Percentiles rank a stretch among this genome's conserved stretches.
These are phyloP conservation scores for Acanthamoeba royreba DNA, from an alignment of 208 protist species.

Conservation along the genomic window DNA sequence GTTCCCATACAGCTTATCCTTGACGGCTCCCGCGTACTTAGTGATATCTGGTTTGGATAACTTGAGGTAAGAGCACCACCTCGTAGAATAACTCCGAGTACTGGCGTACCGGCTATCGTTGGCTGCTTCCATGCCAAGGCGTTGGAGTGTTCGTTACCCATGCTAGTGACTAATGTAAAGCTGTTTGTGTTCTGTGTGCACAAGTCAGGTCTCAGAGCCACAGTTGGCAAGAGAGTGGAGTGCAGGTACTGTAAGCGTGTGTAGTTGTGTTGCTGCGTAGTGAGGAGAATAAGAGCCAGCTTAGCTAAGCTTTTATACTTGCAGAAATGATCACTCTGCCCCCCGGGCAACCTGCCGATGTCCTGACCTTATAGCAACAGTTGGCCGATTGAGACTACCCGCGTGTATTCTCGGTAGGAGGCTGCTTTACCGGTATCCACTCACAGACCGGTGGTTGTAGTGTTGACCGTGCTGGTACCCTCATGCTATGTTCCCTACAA, in stretches of 20 bases:
- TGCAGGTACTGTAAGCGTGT: not conserved
- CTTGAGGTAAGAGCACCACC: not conserved
- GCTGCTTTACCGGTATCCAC: no score
- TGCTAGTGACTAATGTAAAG: not conserved
- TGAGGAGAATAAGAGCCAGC: no score
- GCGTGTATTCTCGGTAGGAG: no score
- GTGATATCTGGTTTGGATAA: not conserved
- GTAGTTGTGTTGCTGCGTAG: no score
- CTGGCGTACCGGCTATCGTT: not conserved
- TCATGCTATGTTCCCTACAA: no score
- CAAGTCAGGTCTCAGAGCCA: not conserved
- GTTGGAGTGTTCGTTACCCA: not conserved
- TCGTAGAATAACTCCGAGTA: not conserved
- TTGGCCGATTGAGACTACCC: no score
- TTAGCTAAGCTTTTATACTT: no score
- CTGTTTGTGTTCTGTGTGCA: not conserved
- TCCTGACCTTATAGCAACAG: no score
- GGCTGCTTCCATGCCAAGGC: not conserved
- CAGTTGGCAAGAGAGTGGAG: not conserved
- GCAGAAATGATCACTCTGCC: no score
- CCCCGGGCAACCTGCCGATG: no score
- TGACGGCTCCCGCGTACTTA: not conserved
- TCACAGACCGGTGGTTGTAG: no score
- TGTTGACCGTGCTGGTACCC: no score
- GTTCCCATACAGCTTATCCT: not conserved